Evolutionary conservation across 148 eudicot genomes (phyloP), one percentile per base, ranked within the genome.

Genomic region (Camellia lanceoleosa): DNA sequence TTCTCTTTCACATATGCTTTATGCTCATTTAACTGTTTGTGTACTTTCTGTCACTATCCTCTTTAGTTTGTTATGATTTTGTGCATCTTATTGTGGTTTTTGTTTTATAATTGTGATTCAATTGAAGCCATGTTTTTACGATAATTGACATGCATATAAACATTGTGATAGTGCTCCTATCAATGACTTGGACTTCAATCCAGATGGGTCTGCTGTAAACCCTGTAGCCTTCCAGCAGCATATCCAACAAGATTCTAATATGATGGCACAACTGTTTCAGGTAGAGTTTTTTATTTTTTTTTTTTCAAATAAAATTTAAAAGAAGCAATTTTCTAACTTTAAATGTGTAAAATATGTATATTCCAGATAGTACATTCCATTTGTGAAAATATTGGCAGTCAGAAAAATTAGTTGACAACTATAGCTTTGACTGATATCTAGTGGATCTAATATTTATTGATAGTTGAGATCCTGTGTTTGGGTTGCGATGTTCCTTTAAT

Each of bases 201-300:
- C 92, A 55, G 99, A 96, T 85, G 99, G 99, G n/a, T 96, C 99
- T 75, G 99, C 99, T 44, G 94, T 90, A 44, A 91, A 96, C 72
- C 99, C 99, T 85, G 90, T 91, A 73, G 97, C 97, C 46, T 93
- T 96, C 82, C 97, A 92, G 87, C 95, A 92, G 84, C 97, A 93
- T 30, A 54, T 96, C 71, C 90, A 85, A 46, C 56, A 83, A 70
- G 95, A 96, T 91, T 83, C 99, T 68, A 92, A 91, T 86, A 47
- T 87, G 82, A 92, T 93, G 98, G 85, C 93, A 73, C 99, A 89
- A 75, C 80, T 93, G 42, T 93, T 92, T 86, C 98, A 96, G 99
- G 99, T 92, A 61, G 66, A 30, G 38, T 30, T 30, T 30, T 1
- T n/a, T n/a, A n/a, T n/a, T 30, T 30, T 30, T 30, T 23, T 23